These are phyloP conservation scores for Colletotrichum sp. DNA, from an alignment of 2,329 filamentous ascomycete genomes.

Conservation along the genomic window DNA sequence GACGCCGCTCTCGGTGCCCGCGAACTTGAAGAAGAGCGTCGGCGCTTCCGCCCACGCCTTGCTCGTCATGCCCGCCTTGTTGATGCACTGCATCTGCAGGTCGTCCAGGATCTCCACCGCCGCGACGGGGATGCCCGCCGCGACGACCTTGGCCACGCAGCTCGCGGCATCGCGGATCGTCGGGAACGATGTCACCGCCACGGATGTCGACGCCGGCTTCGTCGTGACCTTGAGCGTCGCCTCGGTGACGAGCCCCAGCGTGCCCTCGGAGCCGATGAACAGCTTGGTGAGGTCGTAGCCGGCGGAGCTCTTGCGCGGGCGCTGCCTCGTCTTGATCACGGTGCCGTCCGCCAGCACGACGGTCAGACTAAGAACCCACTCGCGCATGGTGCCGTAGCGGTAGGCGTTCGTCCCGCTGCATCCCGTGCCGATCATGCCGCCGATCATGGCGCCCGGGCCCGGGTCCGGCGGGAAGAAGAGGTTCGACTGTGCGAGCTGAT, in stretches of 20 bases:
- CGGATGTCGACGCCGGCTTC: conserved; percentile 78
- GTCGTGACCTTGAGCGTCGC: conserved; percentile 87
- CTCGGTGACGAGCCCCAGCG: conserved; percentile 89
- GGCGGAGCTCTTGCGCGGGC: conserved; percentile 87
- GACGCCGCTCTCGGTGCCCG: conserved; percentile 71
- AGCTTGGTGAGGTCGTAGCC: conserved; percentile 91
- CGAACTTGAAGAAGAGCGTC: conserved; percentile 86
- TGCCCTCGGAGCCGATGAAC: conserved; percentile 91
- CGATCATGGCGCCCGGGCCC: conserved; percentile 90
- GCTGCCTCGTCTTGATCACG: conserved; percentile 85
- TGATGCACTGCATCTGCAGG: conserved; percentile 80
- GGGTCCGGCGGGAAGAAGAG: conserved; percentile 94
- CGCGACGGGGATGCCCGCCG: conserved; percentile 81
- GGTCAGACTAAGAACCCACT: conserved; percentile 88
- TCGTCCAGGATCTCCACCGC: conserved; percentile 95
- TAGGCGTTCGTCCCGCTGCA: conserved; percentile 87
- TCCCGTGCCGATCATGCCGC: conserved; percentile 81
- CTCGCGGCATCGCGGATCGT: conserved; percentile 73
- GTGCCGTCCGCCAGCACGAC: conserved; percentile 92
- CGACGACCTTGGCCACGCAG: conserved; percentile 82
- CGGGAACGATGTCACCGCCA: conserved; percentile 72
- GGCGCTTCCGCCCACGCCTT: conserved; percentile 74
- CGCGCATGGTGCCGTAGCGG: conserved; percentile 92
- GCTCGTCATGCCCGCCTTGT: conserved; percentile 68
- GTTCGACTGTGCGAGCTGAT: conserved; percentile 72